Conservation (phyloP, 2,329 filamentous ascomycete genomes). For the Venturia oleaginea region DNA sequence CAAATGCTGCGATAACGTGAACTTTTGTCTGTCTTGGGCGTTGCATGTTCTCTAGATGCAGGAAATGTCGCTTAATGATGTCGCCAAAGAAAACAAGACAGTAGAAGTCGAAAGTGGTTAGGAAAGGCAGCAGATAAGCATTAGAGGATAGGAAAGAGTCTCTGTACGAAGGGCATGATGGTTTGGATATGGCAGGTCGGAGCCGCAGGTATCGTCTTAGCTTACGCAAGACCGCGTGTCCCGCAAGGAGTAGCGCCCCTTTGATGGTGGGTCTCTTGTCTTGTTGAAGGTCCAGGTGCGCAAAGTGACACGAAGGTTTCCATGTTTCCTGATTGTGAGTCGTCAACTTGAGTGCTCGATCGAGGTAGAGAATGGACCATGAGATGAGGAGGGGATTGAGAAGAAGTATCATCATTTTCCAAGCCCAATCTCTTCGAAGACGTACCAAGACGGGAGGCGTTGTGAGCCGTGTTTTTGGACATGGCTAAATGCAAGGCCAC, state of each 20-base stretch:
- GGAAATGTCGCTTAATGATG: background rate
- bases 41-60: background rate
- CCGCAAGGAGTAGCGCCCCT: background rate
- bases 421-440: background rate
- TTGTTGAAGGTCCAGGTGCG: background rate
- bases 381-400: background rate
- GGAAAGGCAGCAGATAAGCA: background rate
- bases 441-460: background rate
- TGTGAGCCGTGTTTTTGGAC: background rate
- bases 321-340: background rate
- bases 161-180: background rate
- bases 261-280: background rate
- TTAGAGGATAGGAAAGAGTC: background rate
- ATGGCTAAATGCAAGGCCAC: background rate
- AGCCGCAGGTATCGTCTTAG: background rate
- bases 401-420: background rate
- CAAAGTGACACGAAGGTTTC: background rate
- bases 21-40: background rate
- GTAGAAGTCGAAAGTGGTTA: background rate
- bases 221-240: conserved; percentile 8
- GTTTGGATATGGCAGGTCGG: background rate
- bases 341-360: background rate
- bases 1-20: conserved; percentile 5
- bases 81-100: background rate
- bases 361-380: background rate